Conservation (phyloP, 2,329 filamentous ascomycete species). For the Diaporthe batatas region DNA sequence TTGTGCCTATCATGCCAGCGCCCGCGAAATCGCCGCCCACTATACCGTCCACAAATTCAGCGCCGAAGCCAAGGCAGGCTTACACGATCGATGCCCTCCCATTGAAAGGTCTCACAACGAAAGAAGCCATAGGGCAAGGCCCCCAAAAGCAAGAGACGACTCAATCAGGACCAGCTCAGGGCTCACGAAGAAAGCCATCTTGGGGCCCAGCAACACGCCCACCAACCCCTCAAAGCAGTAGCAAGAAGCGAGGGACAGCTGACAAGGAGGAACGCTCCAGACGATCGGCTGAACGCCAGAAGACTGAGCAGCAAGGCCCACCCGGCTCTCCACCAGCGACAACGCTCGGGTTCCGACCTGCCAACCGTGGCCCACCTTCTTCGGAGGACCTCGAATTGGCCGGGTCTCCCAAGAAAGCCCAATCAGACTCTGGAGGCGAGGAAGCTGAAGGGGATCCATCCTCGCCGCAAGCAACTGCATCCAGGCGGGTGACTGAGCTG, state of each 20-base stretch:
- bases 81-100: background rate
- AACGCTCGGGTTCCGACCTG: background rate
- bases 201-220: background rate
- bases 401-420: background rate
- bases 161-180: background rate
- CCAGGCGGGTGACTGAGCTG: slow-evolving; percentile 31
- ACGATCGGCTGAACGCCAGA: background rate
- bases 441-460: background rate
- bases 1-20: background rate
- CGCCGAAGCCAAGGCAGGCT: background rate
- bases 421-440: background rate
- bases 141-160: background rate
- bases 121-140: background rate
- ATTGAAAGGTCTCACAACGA: background rate
- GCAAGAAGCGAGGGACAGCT: background rate
- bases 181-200: background rate
- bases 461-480: background rate
- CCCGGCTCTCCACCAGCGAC: no score
- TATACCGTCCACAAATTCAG: background rate
- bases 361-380: background rate
- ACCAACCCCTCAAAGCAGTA: background rate
- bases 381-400: slow-evolving; percentile 15
- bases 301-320: background rate
- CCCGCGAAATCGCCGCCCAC: background rate
- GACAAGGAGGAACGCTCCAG: no score